Base-by-base conservation (phyloP, 2,329 filamentous ascomycete genomes). In the Epichloe brachyelytri region DNA sequence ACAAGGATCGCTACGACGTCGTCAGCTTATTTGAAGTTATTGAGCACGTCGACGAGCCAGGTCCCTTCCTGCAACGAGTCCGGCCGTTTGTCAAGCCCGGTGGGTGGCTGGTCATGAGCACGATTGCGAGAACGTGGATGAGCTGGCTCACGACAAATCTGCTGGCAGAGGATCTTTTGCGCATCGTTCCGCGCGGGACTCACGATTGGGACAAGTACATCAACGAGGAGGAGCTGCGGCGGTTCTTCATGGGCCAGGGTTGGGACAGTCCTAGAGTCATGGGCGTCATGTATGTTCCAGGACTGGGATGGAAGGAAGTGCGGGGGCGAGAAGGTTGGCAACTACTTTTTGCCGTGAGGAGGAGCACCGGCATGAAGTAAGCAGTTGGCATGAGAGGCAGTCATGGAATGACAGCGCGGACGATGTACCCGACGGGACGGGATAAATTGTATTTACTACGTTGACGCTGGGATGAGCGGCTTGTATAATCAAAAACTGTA, bases 161-260 rank as follows among this genome's bases (percentile, higher is more conserved):
- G 22, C 76, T 95, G 56, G 93, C 93, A 0, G 93, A 98, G 71
- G 87, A 93, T 69, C 64, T 96, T 52, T 60, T 95, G 64, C 76
- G 86, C 5, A 88, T 97, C 54, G 93, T 98, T 51, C 93, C 93
- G 10, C 80, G 79, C 56, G 93, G 93, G 2, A 98, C 93, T 45
- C 93, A 98, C 69, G 89, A 96, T 66, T 98, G 93, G 93, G 76
- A 76, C 55, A 95, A 97, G 71, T 98, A 97, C 69, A 83, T 98
- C 58, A 93, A 96, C 63, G 86, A 87, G 56, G 73, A 79, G 14
- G 91, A 97, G 74, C 66, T 95, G 62, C 71, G 76, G 58, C 69
- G 65, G 1, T 74, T 77, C 64, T 78, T 83, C 57, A 65, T 71
- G 50, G 68, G 65, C 51, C 71, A 71, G 57, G 66, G 70, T 54